Base-by-base conservation (phyloP, 371 early-diverging fungal genomes). In the Mucor piriformis region DNA sequence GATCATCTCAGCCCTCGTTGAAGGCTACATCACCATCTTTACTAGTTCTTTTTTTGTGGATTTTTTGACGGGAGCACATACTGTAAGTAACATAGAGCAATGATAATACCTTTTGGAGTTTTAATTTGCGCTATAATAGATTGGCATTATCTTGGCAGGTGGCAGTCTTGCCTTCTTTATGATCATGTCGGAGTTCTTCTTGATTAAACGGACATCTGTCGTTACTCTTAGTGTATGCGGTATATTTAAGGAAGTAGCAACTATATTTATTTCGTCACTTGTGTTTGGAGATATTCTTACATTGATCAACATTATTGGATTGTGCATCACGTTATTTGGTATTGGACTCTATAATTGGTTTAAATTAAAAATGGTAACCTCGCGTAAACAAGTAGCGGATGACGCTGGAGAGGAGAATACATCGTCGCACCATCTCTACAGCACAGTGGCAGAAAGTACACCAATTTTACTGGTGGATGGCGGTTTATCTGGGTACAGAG, bases 221-320 rank as follows among this genome's bases (percentile, higher is more conserved):
- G 86, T 97, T 1, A 94, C 97, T 0, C 71, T 97, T 33, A 92
- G 94, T 40, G 90, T 97, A 1, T 93, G 92, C 27, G 97, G 97
- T 40, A 95, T 95, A 56, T 84, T 90, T 59, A 96, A 95, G 67
- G 93, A 93, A 72, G 86, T 92, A 6, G 75, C 89, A 4, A 91
- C 91, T 23, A 84, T 93, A 13, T 70, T 80, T 21, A 72, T 86
- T 5, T 86, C 91, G 0, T 70, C 75, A 2, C n/a, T 87, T 38
- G 75, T 88, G 10, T 91, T 92, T 76, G 87, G 87, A n/a, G 94
- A 92, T 63, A 59, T 70, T 10, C 74, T 91, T 60, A 89, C 91
- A 1, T 38, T 79, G 0, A 63, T 85, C 52, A 92, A 89, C 46
- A 73, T 81, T 3, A 58, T 84, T n/a, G 94, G 94, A 18, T 66